Base-by-base conservation (phyloP, 768 basidiomycete genomes). In the Chlorophyllum brunneum region DNA sequence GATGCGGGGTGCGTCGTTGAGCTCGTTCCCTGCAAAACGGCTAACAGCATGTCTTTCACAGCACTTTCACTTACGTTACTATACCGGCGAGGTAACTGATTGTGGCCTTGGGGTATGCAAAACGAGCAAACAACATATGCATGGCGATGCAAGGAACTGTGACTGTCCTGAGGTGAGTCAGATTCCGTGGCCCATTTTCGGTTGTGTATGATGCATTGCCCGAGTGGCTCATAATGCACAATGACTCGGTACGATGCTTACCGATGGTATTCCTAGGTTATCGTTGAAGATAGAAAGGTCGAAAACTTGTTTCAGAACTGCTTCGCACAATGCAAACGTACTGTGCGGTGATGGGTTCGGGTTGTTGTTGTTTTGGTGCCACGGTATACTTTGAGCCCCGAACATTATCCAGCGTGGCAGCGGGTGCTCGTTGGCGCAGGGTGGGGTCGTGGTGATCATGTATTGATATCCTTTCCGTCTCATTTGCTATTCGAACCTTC, bases 11-110 rank as follows among this genome's bases (percentile, higher is more conserved):
- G 63, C 44, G 74, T 69, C 37, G 11, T 27, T 30, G 15, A 22
- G 37, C 24, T 37, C 33, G 20, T 5, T 30, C 16, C 43, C 31
- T 13, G 7, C 29, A 47, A 33, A 56, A 6, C 60, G 44, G 58
- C 40, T 48, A 42, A 36, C 44, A 5, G 36, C 26, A 51, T 58
- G n/a, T n/a, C n/a, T n/a, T n/a, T 52, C 37, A 15, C 55, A 76
- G 76, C 76, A 76, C 52, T 78, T 76, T 64, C 75, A 76, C 49
- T 72, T 72, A 33, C 69, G 73, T n/a, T 76, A 74, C 58, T 76
- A 68, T 56, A 76, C 76, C 36, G 76, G 76, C 22, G 71, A 72
- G 58, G 66, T 62, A 20, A 60, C 56, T 34, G 76, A 78, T 58
- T 78, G 76, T 54, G 52, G 56, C 29, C 70, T 69, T 13, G 55